Percentiles rank a stretch among this genome's conserved stretches.
Evolutionary conservation across 495 filamentous ascomycete species (phyloP).

Genomic region (Aspergillus incahuasiensis): DNA sequence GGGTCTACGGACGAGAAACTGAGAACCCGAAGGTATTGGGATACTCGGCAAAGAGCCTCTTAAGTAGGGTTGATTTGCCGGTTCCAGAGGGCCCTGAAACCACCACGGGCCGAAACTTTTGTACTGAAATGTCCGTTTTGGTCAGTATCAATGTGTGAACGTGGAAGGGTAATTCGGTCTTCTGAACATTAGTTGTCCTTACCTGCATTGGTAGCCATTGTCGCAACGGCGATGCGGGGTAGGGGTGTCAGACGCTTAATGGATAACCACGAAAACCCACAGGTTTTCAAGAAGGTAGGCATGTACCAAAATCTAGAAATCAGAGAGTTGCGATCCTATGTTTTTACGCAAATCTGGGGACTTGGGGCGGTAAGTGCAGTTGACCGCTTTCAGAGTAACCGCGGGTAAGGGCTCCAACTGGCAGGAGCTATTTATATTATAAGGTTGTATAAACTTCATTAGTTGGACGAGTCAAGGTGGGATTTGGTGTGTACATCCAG

Average conservation of each 20-base stretch:
- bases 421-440: not conserved
- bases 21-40: conserved; percentile 77
- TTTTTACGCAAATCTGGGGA: not conserved
- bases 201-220: conserved; percentile 32
- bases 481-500: not conserved
- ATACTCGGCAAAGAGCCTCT: conserved; percentile 61
- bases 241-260: not conserved
- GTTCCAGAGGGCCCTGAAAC: conserved; percentile 82
- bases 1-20: conserved; percentile 53
- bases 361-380: conserved; percentile 16
- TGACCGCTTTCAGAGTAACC: conserved; percentile 10
- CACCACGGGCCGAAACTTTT: conserved; percentile 63
- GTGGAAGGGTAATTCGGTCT: not conserved
- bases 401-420: conserved; percentile 6
- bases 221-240: conserved; percentile 9
- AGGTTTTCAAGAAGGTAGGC: conserved; percentile 17
- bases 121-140: conserved; percentile 16
- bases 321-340: not conserved
- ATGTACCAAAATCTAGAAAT: conserved; percentile 16
- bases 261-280: conserved; percentile 7
- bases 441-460: not conserved
- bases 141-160: not conserved
- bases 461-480: not conserved
- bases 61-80: conserved; percentile 85
- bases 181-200: conserved; percentile 1